Base-by-base conservation (phyloP, 805 yeast species). In the Saccharomycopsis synnaedendra region DNA sequence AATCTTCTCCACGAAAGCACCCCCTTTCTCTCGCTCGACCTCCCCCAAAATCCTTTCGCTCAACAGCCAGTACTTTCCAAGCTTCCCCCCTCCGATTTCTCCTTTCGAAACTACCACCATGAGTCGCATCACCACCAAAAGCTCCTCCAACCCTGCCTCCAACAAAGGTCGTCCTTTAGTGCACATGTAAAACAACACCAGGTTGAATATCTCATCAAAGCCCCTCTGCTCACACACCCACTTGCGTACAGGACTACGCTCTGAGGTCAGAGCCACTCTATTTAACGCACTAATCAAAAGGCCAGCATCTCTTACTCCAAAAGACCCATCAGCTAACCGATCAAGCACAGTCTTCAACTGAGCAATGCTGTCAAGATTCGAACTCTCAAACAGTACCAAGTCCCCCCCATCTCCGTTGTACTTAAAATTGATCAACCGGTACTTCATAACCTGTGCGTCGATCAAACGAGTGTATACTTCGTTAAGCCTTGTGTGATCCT, bases 121-220 rank as follows among this genome's bases (percentile, higher is more conserved):
- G 10, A 44, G 32, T 2, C 34, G 44, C 5, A 48, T 19, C 10
- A 48, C 33, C 39, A 44, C 41, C n/a, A 42, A 41, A 9, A 48
- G 27, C 10, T 44, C 42, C 36, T 41, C 36, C 27, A 48, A 34
- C 11, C 19, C 37, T 32, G 32, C 10, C 4, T 34, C 35, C 9
- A 42, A 19, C 31, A 36, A 30, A 30, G 29, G 37, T n/a, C 8
- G 28, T 11, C 40, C 29, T 36, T 41, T 43, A 8, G 37, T 43
- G 31, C 44, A 27, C 4, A 47, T 32, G 37, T 40, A 47, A 30
- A 32, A 40, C 42, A 44, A 32, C 6, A 48, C 29, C 3, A 48
- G 41, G 28, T 44, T 41, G 32, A 44, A 48, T 19, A 48, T 48
- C 38, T 41, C 48, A 33, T 48, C 44, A 37, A 30, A 44, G 11